Percentiles rank a stretch among this genome's conserved stretches.
Conservation (phyloP, 169 alveolate genomes). For the Babesia divergens region DNA sequence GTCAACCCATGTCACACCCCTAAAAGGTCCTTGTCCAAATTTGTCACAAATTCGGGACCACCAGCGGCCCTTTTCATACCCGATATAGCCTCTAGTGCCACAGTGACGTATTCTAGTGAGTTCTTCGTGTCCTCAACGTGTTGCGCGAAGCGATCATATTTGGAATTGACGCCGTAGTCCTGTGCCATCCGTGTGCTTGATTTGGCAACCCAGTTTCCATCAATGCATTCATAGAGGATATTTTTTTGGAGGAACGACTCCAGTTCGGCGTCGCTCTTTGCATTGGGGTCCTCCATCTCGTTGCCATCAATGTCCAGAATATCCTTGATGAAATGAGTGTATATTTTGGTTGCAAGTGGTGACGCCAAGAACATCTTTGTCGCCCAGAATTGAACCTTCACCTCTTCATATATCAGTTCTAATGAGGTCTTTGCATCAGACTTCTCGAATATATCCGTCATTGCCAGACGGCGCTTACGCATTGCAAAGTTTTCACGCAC, state of each 20-base stretch:
- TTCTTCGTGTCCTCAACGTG: conserved; percentile 41
- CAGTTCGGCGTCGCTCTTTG: conserved; percentile 54
- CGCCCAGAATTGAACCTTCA: conserved; percentile 84
- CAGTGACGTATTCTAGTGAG: conserved; percentile 55
- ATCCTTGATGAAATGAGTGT: conserved; percentile 81
- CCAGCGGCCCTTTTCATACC: conserved; percentile 51
- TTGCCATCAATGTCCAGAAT: conserved; percentile 47
- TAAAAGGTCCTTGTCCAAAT: conserved; percentile 29
- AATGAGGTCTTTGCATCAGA: conserved; percentile 69
- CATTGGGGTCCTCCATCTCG: conserved; percentile 44
- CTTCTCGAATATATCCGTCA: conserved; percentile 72
- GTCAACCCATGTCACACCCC: neutral
- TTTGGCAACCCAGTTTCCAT: conserved; percentile 61
- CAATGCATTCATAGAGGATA: conserved; percentile 53
- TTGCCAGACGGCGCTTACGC: conserved; percentile 70
- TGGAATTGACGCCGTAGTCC: conserved; percentile 65
- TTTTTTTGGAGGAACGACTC: conserved; percentile 58
- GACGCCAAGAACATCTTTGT: conserved; percentile 80
- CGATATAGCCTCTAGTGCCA: conserved; percentile 55
- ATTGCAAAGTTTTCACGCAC: conserved; percentile 72
- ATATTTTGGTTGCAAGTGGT: conserved; percentile 80
- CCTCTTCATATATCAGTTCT: conserved; percentile 79
- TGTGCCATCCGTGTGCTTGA: conserved; percentile 48
- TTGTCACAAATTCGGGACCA: conserved; percentile 58
- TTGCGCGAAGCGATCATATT: conserved; percentile 61